A percentile compares a stretch with the other conserved stretches of the same genome.
phyloP scores from a whole-genome alignment of 805 yeast genomes.

The Zygotorulaspora florentina region DNA sequence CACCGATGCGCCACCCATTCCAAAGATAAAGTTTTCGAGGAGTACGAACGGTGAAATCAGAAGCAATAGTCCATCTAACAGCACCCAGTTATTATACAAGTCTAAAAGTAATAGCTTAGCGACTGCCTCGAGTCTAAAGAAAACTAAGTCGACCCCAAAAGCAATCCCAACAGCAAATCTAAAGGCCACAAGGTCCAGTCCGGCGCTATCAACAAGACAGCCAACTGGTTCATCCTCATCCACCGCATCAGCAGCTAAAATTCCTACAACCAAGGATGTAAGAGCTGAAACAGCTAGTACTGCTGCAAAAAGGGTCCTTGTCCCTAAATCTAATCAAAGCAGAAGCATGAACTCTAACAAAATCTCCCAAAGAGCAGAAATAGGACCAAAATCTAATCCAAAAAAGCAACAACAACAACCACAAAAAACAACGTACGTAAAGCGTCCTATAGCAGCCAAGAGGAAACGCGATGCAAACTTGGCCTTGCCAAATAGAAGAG shows the following conservation, averaged over 20 bases:
- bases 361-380: background rate
- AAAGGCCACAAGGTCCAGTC: constrained; percentile 20
- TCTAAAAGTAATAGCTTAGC: constrained; percentile 6
- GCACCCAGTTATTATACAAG: constrained; percentile 3
- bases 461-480: background rate
- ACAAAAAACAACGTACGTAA: background rate
- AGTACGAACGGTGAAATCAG: background rate
- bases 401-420: constrained; percentile 3
- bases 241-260: background rate
- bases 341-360: background rate
- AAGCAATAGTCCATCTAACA: background rate
- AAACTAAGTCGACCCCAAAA: constrained; percentile 1
- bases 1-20: constrained; percentile 3
- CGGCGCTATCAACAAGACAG: constrained; percentile 13
- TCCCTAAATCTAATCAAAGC: constrained; percentile 2
- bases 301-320: constrained; percentile 10
- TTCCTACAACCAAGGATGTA: background rate
- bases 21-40: constrained; percentile 3
- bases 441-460: constrained; percentile 3
- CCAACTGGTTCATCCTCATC: constrained; percentile 3
- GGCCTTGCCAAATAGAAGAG: background rate
- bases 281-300: constrained; percentile 9
- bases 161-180: background rate
- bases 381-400: background rate
- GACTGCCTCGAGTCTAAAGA: background rate